Conservation (phyloP, 148 eudicot genomes). For the Silene latifolia region DNA sequence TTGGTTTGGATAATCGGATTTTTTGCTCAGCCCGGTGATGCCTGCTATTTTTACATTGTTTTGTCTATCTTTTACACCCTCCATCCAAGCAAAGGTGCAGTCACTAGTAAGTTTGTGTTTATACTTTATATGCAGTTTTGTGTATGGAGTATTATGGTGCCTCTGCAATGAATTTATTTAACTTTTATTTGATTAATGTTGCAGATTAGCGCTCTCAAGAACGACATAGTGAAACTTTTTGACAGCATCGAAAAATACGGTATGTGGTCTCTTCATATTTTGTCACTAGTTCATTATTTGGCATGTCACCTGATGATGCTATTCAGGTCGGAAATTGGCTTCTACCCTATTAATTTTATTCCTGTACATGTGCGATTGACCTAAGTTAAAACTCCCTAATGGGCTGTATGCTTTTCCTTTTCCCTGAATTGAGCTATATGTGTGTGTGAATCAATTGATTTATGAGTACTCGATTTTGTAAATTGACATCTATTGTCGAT, state of each 20-base stretch:
- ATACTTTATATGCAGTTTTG: background rate
- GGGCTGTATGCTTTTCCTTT: background rate
- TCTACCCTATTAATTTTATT: background rate
- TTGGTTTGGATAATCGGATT: too few relatives aligned
- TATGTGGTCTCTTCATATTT: constrained; percentile 30
- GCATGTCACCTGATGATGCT: background rate
- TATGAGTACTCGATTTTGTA: background rate
- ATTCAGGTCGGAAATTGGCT: background rate
- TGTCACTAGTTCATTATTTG: background rate
- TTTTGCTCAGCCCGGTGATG: too few relatives aligned
- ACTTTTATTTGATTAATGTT: constrained; percentile 9
- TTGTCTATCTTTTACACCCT: too few relatives aligned
- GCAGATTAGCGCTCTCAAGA: constrained; percentile 74
- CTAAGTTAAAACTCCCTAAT: background rate
- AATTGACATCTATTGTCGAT: constrained; percentile 4
- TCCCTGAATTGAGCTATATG: background rate
- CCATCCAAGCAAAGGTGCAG: too few relatives aligned
- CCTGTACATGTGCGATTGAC: background rate
- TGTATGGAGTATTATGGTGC: background rate
- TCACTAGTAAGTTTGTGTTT: background rate
- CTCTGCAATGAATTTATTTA: constrained; percentile 2
- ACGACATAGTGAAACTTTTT: constrained; percentile 75
- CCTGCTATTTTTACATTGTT: too few relatives aligned
- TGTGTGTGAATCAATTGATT: background rate
- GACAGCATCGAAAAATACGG: constrained; percentile 87